Percentiles rank a stretch among this genome's conserved stretches.
phyloP scores from a whole-genome alignment of 768 basidiomycete species.

The Tricholoma matsutake region DNA sequence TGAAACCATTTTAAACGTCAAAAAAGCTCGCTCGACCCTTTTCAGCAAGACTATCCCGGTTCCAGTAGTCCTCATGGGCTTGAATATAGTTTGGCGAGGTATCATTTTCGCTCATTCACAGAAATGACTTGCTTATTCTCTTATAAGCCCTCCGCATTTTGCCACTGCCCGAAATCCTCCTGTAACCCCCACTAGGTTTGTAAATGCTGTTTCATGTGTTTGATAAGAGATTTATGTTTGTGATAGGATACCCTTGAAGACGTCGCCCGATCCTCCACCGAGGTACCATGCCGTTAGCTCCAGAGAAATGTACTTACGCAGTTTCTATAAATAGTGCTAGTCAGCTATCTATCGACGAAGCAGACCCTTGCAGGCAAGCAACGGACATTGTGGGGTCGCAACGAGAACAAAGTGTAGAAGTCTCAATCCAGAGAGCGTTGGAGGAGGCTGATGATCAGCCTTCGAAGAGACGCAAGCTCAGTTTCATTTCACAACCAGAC shows the following conservation, averaged over 20 bases:
- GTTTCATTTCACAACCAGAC: neutral
- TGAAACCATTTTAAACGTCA: neutral
- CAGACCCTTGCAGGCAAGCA: neutral
- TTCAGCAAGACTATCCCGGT: neutral
- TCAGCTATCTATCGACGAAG: neutral
- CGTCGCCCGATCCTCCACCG: neutral
- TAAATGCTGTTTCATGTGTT: neutral
- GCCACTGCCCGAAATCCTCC: neutral
- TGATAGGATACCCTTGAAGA: neutral
- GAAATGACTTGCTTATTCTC: neutral
- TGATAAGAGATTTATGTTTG: neutral
- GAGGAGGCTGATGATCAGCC: neutral
- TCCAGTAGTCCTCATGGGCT: neutral
- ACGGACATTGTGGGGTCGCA: neutral
- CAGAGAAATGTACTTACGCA: neutral
- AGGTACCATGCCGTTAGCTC: neutral
- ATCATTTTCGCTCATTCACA: neutral
- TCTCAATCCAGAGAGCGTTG: neutral
- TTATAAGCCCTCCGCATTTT: neutral
- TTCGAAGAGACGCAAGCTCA: conserved; percentile 4
- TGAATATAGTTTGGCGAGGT: neutral
- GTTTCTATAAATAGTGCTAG: neutral
- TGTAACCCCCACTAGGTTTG: neutral
- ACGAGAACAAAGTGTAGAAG: neutral
- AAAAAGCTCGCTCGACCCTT: neutral